Evolutionary conservation across 371 early-diverging fungal species (phyloP), one percentile per base, ranked within the genome.

Genomic region (Actinomucor elegans): DNA sequence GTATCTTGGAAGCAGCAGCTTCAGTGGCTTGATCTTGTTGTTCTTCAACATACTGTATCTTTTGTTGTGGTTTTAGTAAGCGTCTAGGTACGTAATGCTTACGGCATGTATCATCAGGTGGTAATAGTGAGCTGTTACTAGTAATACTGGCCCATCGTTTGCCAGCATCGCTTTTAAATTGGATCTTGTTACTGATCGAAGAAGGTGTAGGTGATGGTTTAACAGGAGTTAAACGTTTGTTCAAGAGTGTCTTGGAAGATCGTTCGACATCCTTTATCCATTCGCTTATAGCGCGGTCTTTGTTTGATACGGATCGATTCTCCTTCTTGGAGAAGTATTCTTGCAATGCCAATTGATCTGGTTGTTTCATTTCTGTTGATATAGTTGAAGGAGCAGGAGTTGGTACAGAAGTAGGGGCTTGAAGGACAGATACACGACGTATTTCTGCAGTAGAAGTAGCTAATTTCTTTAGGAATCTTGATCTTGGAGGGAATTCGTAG

Each of bases 401-500:
- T 31, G 8, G 11, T 37, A 15, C 34, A 20, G 38, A 15, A 32
- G 35, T 33, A 32, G 47, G 32, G 37, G 51, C 38, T 37, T 48
- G 45, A 54, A 45, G 47, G 42, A 48, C 48, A 5, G 66, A 66
- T 18, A 66, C 18, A n/a, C 65, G 54, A 5, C 57, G 53, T 24
- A 31, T 35, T 37, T 59, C 54, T 2, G 55, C 71, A 4, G 66
- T 65, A 0, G 63, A 62, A n/a, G 50, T 57, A 17, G 74, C 71
- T 28, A 74, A 57, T 41, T 63, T 66, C 23, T 69, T 75, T 5
- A 75, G 52, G 14, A 75, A 59, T 43, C 61, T 61, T 10, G 75
- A 75, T 23, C 75, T 52, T 35, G 72, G 75, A 43, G 75, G 75
- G 49, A 75, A 75, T 60, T 75, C 67, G 45, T 75, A 75, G 18